Evolutionary conservation across 768 basidiomycete species (phyloP).

Genomic region (Mycena kentingensis): DNA sequence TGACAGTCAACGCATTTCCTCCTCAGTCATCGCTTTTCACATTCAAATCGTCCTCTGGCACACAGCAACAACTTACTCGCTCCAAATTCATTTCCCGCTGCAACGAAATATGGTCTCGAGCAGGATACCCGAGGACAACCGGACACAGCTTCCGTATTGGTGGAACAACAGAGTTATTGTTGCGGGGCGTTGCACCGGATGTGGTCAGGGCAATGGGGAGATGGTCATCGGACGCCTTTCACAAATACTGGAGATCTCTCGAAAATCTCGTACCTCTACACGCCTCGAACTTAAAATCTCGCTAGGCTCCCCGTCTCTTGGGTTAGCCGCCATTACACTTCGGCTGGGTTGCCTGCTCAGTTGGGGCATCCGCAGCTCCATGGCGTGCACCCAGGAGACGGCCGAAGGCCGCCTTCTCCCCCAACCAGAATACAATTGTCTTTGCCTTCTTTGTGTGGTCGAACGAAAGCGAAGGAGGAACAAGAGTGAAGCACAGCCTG

Average conservation of each 20-base stretch:
- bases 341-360: neutral
- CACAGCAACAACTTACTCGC: slow-evolving; percentile 3
- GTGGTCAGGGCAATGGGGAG: slow-evolving; percentile 13
- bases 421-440: too few relatives aligned
- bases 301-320: neutral
- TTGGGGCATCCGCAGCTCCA: too few relatives aligned
- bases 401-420: too few relatives aligned
- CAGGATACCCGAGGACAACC: slow-evolving; percentile 6
- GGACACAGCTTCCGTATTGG: slow-evolving; percentile 14
- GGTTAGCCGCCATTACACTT: neutral
- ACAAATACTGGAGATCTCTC: slow-evolving; percentile 26
- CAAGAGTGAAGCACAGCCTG: too few relatives aligned
- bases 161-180: slow-evolving; percentile 9
- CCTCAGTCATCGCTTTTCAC: neutral
- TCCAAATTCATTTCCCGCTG: slow-evolving; percentile 13
- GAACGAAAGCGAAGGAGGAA: too few relatives aligned
- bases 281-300: slow-evolving; percentile 2
- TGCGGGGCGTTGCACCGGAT: slow-evolving; percentile 8
- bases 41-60: neutral
- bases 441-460: too few relatives aligned
- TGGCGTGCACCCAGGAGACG: too few relatives aligned
- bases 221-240: slow-evolving; percentile 25
- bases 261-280: slow-evolving; percentile 23
- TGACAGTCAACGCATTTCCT: neutral
- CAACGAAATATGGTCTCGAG: slow-evolving; percentile 19